These are phyloP conservation scores for Capsella rubella DNA, from an alignment of 441 rosid genomes.

Conservation along the genomic window DNA sequence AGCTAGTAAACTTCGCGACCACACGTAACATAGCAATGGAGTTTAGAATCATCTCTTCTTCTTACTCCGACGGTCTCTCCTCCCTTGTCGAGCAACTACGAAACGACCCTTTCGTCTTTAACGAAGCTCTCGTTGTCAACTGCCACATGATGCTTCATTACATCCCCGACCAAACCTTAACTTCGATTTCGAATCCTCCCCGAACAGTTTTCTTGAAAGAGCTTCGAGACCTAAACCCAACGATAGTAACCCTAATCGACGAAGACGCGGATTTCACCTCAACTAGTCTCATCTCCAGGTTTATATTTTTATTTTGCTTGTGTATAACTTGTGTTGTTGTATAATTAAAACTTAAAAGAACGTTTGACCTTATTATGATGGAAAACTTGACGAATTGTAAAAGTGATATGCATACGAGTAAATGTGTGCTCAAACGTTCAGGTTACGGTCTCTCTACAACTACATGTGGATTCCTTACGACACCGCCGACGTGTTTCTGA, in stretches of 20 bases:
- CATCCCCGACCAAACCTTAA: constrained; percentile 67
- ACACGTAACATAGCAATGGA: constrained; percentile 70
- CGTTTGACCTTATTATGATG: neutral
- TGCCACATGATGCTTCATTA: constrained; percentile 90
- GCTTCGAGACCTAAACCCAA: constrained; percentile 69
- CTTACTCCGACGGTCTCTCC: constrained; percentile 68
- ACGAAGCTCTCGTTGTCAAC: constrained; percentile 78
- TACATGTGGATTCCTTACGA: constrained; percentile 92
- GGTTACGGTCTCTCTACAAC: constrained; percentile 74
- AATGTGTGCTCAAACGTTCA: constrained; percentile 3
- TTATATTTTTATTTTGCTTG: neutral
- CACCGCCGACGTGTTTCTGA: constrained; percentile 71
- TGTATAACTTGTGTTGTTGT: too few relatives aligned
- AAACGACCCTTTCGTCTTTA: constrained; percentile 54
- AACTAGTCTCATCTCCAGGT: constrained; percentile 51
- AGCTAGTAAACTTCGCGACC: constrained; percentile 70
- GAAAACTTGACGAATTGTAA: neutral
- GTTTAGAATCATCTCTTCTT: constrained; percentile 61
- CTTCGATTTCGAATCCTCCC: constrained; percentile 47
- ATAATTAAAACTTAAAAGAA: neutral
- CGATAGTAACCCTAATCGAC: constrained; percentile 68
- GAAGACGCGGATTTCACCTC: constrained; percentile 86
- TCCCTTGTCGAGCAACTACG: constrained; percentile 69
- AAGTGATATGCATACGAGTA: neutral
- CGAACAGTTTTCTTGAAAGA: constrained; percentile 64